A percentile compares a stretch with the other conserved stretches of the same genome.
These are phyloP conservation scores for Claviceps monticola DNA, from an alignment of 2,329 filamentous ascomycete genomes.

Conservation along the genomic window DNA sequence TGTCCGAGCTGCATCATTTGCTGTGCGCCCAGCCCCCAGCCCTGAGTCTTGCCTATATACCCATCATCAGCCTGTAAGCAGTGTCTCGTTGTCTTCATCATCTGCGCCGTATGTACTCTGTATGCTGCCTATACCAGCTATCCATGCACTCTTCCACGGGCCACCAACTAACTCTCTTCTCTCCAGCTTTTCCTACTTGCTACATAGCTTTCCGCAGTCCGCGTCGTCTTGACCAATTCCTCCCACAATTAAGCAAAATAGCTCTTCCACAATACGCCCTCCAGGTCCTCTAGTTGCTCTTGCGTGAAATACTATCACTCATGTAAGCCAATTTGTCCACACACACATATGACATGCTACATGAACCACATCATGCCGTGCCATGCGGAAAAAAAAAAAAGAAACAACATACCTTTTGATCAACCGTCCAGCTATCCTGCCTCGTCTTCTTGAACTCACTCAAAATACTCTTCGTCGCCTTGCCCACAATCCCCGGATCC, in stretches of 20 bases:
- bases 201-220: not conserved
- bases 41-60: no score
- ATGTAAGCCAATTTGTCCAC: not conserved
- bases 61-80: not conserved
- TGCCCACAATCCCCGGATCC: slow-evolving; percentile 84
- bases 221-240: not conserved
- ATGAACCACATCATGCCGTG: not conserved
- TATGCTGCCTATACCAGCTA: no score
- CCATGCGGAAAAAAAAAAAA: not conserved
- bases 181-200: not conserved
- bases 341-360: no score
- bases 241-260: slow-evolving; percentile 63
- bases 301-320: slow-evolving; percentile 57
- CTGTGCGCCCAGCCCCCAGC: no score
- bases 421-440: slow-evolving; percentile 96
- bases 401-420: slow-evolving; percentile 64
- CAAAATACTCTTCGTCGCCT: slow-evolving; percentile 85
- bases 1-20: no score
- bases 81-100: not conserved
- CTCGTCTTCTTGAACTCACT: slow-evolving; percentile 99
- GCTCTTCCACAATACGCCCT: slow-evolving; percentile 98
- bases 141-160: no score
- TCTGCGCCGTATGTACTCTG: no score
- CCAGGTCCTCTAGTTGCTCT: slow-evolving; percentile 87
- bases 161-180: not conserved